Evolutionary conservation across 2,329 filamentous ascomycete genomes (phyloP), one percentile per base, ranked within the genome.

Genomic region (Penicillium sp.): DNA sequence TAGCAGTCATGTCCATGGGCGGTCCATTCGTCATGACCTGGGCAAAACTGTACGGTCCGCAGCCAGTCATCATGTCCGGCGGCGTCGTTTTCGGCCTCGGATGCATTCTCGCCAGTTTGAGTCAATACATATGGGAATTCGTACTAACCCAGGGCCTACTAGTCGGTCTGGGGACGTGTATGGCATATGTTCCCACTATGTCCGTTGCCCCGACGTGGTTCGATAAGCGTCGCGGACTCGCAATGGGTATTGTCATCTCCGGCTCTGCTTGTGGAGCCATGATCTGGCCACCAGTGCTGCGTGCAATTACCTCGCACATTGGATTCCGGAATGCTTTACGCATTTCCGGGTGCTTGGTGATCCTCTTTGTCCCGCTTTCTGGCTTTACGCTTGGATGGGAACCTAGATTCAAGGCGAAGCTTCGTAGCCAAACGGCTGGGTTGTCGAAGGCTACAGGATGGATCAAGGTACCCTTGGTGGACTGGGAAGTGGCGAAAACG

Each of bases 251-350:
- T 8, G 67, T 77, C 5, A 66, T 71, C 14, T 68, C 69, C 3
- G 75, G 75, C 2, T 72, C 74, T 2, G 75, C 75, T 0, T 64
- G 76, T 2, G 75, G 75, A 1, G 75, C 74, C 34, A 66, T 77
- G 40, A 64, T 74, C 3, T 75, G 71, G 63, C 70, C 74, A 1
- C 74, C 74, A 5, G 63, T 68, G 1, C 54, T 75, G 11, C 63
- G 67, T 2, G 65, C 64, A 0, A 61, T 73, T 16, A 69, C 75
- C 19, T 60, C 63, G 3, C 56, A 49, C 3, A 54, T 77, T 14
- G 75, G 74, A 3, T 75, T 75, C 33, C 69, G 74, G 2, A 71
- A 75, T 55, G 69, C 74, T 0, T 59, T 77, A 8, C 66, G 74
- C 6, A 60, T 75, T 10, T 70, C 66, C 0, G 66, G 66, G 0